Evolutionary conservation across 768 basidiomycete genomes (phyloP), one percentile per base, ranked within the genome.

Genomic region (Lactifluus volemus): DNA sequence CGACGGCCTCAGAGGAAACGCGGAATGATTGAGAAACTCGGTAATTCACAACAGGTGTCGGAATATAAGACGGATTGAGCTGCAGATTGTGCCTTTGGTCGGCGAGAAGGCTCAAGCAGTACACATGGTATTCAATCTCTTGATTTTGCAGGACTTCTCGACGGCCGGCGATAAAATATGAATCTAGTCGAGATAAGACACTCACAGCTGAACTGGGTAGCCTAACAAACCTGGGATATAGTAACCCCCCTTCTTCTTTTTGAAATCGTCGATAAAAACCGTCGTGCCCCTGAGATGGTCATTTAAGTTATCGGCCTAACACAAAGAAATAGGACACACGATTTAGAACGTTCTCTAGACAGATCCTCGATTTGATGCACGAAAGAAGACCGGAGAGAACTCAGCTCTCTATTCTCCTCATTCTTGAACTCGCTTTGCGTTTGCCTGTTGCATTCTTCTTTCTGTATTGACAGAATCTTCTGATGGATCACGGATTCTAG

Each of bases 1-100:
- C 50, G 34, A 36, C 5, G 0, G 29, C 45, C 11, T 58, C 59
- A 17, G 54, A 55, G 11, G 63, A 45, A 10, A 59, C 14, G 11
- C 38, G 36, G n/a, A 66, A 66, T 4, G 48, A 41, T 15, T 61
- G 55, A 17, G 51, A 61, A 25, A 61, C 49, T 8, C 56, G 58
- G 1, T 58, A n/a, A 19, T 53, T 55, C 0, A 61, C n/a, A 3
- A 38, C 17, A 5, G 63, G 65, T 3, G 38, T 53, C 0, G 65
- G 63, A 15, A 66, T 53, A 34, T 55, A 65, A 8, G 48, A 54
- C 9, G 59, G 41, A 30, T 66, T 63, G 9, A 66, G 59, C 29
- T 61, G 65, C 39, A 65, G 14, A 11, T 51, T 50, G 49, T 66
- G 60, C 34, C 15, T 50, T 25, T 66, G 44, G 0, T 65, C 63